Evolutionary conservation across 805 yeast genomes (phyloP).

Genomic region (Kregervanrija pseudodelftensis): DNA sequence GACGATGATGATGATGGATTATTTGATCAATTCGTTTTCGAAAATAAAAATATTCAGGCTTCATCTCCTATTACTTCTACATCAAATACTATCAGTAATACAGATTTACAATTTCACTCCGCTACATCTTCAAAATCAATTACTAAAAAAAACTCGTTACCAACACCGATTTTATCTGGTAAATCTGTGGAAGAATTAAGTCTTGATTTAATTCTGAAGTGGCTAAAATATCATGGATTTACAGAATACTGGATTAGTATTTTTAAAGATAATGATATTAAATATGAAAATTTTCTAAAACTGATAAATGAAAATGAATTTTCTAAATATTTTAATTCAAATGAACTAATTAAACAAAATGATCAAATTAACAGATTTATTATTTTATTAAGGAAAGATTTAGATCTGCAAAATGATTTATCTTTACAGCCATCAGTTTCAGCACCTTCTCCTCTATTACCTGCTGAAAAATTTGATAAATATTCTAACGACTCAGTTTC

Average conservation of each 20-base stretch:
- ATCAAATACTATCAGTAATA: neutral
- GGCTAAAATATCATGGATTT: constrained; percentile 38
- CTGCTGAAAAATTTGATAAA: constrained; percentile 31
- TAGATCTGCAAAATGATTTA: constrained; percentile 6
- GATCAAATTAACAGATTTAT: constrained; percentile 34
- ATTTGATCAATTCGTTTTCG: constrained; percentile 12
- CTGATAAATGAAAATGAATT: constrained; percentile 56
- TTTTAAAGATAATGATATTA: constrained; percentile 49
- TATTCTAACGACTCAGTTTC: no score
- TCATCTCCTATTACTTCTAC: no score
- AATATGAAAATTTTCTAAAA: constrained; percentile 58
- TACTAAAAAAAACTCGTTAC: neutral
- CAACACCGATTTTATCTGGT: neutral
- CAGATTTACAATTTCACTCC: neutral
- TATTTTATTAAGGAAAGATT: constrained; percentile 41
- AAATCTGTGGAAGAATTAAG: no score
- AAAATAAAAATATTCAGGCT: constrained; percentile 1
- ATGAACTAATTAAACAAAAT: constrained; percentile 42
- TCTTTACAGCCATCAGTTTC: no score
- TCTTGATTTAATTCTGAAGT: neutral
- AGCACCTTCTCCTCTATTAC: constrained; percentile 30
- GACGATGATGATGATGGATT: constrained; percentile 6
- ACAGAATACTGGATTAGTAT: constrained; percentile 67
- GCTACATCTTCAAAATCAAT: neutral
- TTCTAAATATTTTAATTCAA: constrained; percentile 28